phyloP scores from a whole-genome alignment of 495 filamentous ascomycete species.

The Aspergillus asperescens region DNA sequence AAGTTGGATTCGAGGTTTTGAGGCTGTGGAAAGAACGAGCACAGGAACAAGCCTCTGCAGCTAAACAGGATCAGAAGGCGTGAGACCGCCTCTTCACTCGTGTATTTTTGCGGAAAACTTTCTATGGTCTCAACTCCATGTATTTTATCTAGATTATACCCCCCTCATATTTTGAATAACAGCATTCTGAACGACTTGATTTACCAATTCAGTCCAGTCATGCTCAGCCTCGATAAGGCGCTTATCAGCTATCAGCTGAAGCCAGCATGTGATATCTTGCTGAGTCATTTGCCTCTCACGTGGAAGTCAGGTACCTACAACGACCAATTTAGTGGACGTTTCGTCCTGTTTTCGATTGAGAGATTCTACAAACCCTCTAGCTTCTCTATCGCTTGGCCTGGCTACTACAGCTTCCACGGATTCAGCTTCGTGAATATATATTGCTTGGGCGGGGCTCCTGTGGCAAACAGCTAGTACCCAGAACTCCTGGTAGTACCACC shows the following conservation, averaged over 20 bases:
- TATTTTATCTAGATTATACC: background rate
- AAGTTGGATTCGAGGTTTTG: conserved; percentile 69
- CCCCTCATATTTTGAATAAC: background rate
- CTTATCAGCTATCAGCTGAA: conserved; percentile 2
- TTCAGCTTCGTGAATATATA: background rate
- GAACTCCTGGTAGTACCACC: background rate
- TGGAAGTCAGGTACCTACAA: background rate
- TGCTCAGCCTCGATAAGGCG: background rate
- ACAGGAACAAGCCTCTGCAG: conserved; percentile 42
- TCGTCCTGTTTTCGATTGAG: background rate
- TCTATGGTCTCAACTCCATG: background rate
- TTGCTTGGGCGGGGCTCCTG: background rate
- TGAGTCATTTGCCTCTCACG: background rate
- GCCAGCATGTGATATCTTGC: background rate
- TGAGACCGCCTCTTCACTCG: background rate
- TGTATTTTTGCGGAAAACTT: background rate
- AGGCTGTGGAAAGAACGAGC: conserved; percentile 54
- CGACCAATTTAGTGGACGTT: background rate
- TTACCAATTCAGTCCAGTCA: background rate
- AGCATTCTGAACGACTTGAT: background rate
- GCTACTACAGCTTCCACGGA: background rate
- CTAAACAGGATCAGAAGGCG: background rate
- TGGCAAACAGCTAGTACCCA: background rate
- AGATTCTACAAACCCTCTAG: background rate
- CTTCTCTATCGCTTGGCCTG: background rate